Evolutionary conservation across 2,329 filamentous ascomycete genomes (phyloP).

Genomic region (Ophiostoma himal-ulmi): DNA sequence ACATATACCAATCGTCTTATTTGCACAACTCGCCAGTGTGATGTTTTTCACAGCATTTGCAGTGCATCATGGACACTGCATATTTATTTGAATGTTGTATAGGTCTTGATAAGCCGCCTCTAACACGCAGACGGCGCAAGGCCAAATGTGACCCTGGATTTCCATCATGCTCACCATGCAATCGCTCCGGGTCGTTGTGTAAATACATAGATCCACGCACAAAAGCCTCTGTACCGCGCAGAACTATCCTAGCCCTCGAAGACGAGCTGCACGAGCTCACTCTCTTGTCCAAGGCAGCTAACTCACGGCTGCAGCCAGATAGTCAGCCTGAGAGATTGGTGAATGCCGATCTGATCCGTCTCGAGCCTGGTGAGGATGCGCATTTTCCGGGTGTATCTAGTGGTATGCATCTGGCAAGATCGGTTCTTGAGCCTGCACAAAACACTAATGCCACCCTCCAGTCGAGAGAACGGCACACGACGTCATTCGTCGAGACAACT

Average conservation of each 20-base stretch:
- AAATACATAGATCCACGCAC: slow-evolving; percentile 27
- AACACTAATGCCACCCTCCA: slow-evolving; percentile 18
- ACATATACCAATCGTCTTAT: background rate
- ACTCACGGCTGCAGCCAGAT: background rate
- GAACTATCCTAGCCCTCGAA: background rate
- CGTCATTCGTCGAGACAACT: background rate
- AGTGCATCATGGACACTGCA: background rate
- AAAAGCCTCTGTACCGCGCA: slow-evolving; percentile 22
- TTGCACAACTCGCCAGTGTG: too few species aligned
- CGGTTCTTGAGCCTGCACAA: slow-evolving; percentile 23
- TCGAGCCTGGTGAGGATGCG: slow-evolving; percentile 22
- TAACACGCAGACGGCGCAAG: slow-evolving; percentile 18
- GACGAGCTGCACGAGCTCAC: slow-evolving; percentile 1
- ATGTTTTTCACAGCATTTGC: background rate
- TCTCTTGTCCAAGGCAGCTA: background rate
- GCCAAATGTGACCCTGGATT: slow-evolving; percentile 20
- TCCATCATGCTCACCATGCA: slow-evolving; percentile 24
- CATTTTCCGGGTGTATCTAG: slow-evolving; percentile 24
- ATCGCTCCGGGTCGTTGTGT: slow-evolving; percentile 25
- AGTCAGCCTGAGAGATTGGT: background rate
- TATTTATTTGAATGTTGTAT: background rate
- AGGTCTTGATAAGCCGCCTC: background rate
- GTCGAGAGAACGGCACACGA: background rate
- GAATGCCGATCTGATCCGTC: slow-evolving; percentile 20
- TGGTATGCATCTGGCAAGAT: slow-evolving; percentile 24